Percentiles rank a stretch among this genome's conserved stretches.
These are phyloP conservation scores for Cladorrhinum samala DNA, from an alignment of 495 filamentous ascomycete genomes.

Conservation along the genomic window DNA sequence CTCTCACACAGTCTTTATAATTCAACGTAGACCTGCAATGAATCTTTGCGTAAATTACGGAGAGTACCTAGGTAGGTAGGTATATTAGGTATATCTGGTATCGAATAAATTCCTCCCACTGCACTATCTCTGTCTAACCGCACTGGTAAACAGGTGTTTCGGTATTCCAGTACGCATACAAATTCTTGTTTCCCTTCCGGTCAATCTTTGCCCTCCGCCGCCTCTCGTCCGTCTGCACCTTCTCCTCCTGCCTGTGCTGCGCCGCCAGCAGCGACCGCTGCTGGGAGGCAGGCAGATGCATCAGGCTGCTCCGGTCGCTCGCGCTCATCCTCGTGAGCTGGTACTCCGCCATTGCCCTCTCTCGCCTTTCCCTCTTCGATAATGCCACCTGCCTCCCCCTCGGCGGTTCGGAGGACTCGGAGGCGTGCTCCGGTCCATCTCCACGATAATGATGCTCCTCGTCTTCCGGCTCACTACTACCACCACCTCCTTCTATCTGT, in stretches of 20 bases:
- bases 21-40: too few relatives aligned
- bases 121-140: not conserved
- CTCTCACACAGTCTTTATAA: too few relatives aligned
- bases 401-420: not conserved
- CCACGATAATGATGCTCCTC: not conserved
- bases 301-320: constrained; percentile 23
- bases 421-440: too few relatives aligned
- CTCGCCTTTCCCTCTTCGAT: constrained; percentile 4
- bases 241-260: constrained; percentile 24
- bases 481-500: not conserved
- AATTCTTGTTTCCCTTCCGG: constrained; percentile 3
- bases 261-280: constrained; percentile 27
- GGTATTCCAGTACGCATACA: constrained; percentile 3
- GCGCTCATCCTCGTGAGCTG: constrained; percentile 23
- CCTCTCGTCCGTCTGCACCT: constrained; percentile 19
- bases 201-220: constrained; percentile 1
- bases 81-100: too few relatives aligned
- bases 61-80: too few relatives aligned
- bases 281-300: constrained; percentile 23
- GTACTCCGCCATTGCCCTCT: constrained; percentile 14
- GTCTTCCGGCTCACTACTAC: not conserved
- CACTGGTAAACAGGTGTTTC: constrained; percentile 1
- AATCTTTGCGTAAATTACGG: too few relatives aligned
- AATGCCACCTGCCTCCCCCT: not conserved
- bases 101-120: too few relatives aligned